Evolutionary conservation across 2,329 filamentous ascomycete genomes (phyloP), one percentile per base, ranked within the genome.

Genomic region (Pleomassaria siparia): DNA sequence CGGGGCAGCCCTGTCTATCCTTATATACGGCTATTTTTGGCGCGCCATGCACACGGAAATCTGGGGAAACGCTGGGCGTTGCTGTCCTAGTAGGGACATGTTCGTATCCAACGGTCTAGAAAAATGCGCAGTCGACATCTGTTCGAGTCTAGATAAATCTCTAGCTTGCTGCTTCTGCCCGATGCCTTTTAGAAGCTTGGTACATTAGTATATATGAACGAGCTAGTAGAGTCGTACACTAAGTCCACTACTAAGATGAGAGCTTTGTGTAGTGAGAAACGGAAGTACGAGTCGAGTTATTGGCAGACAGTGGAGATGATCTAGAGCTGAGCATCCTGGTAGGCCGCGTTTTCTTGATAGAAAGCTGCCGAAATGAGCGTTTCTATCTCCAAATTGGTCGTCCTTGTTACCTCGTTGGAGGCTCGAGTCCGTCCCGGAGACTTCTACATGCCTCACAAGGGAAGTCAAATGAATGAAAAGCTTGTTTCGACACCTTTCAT

Each of bases 221-320:
- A 39, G 8, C 52, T 56, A 44, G 55, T 59, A 60, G 54, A 46
- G 46, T 28, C 35, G 55, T 60, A 54, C 59, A 62, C 32, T 54
- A 51, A 47, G 60, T 53, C 57, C 59, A 53, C 51, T 36, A 26
- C 42, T 47, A 28, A 36, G 41, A 47, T 46, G 30, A 48, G 36
- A 28, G n/a, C n/a, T n/a, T n/a, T n/a, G n/a, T n/a, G n/a, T n/a
- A n/a, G n/a, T n/a, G n/a, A n/a, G n/a, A n/a, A n/a, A n/a, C n/a
- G n/a, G n/a, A n/a, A n/a, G n/a, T n/a, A n/a, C n/a, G n/a, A n/a
- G n/a, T n/a, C n/a, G n/a, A n/a, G n/a, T n/a, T n/a, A n/a, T n/a
- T n/a, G n/a, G n/a, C n/a, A n/a, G n/a, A n/a, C n/a, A n/a, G n/a
- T n/a, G n/a, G n/a, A n/a, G n/a, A n/a, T n/a, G n/a, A n/a, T n/a